Percentiles rank a stretch among this genome's conserved stretches.
Evolutionary conservation across 345 rosid species (phyloP).

Genomic region (Mangifera indica): DNA sequence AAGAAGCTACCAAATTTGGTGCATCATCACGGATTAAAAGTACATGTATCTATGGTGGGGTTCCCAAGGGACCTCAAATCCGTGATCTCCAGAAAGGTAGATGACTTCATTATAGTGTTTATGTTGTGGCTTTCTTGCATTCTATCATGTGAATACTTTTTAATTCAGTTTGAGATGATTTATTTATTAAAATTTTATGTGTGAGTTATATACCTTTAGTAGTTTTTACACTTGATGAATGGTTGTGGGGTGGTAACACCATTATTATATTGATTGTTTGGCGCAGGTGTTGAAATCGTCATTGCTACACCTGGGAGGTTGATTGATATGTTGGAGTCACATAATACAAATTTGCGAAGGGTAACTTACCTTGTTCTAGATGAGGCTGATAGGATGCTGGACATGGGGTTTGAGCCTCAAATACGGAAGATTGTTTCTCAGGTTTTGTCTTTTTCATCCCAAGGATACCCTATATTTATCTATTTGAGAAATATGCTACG

Average conservation of each 20-base stretch:
- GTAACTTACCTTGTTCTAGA: constrained; percentile 97
- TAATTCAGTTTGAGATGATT: constrained; percentile 28
- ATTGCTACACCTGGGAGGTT: constrained; percentile 99
- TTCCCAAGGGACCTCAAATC: constrained; percentile 99
- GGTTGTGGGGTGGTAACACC: background rate
- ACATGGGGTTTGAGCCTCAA: constrained; percentile 99
- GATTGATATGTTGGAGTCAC: constrained; percentile 97
- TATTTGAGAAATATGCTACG: background rate
- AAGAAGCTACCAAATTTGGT: constrained; percentile 94
- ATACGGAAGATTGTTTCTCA: constrained; percentile 86
- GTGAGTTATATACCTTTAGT: constrained; percentile 8
- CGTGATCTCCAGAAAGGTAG: constrained; percentile 99
- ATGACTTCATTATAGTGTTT: constrained; percentile 37
- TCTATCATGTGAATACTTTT: constrained; percentile 27
- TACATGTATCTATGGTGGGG: constrained; percentile 98
- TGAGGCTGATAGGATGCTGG: constrained; percentile 99
- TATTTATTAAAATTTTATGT: constrained; percentile 6
- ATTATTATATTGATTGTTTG: constrained; percentile 13
- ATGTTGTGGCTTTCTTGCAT: constrained; percentile 32
- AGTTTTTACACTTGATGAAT: constrained; percentile 10
- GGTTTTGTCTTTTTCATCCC: constrained; percentile 32
- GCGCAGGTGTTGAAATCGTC: constrained; percentile 87
- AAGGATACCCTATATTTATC: background rate
- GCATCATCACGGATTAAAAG: constrained; percentile 90
- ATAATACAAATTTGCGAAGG: constrained; percentile 87